Base-by-base conservation (phyloP, 306 rosid genomes). In the Benincasa hispida region DNA sequence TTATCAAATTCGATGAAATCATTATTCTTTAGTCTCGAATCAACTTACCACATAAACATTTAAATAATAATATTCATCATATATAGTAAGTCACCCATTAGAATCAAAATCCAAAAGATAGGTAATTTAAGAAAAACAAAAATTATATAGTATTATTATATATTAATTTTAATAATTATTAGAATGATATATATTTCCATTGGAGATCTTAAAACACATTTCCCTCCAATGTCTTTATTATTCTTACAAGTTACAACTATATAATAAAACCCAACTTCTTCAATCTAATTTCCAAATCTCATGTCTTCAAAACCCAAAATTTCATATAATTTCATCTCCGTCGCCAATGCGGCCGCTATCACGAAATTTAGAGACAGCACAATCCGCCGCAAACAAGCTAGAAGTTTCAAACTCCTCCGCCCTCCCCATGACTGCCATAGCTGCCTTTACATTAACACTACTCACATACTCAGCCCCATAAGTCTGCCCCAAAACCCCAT, bases 401-500 rank as follows among this genome's bases (percentile, higher is more conserved):
- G 97, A 77, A 19, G 91, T 84, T 60, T 74, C 61, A 39, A 85
- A 89, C 25, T 84, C 81, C n/a, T 55, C 79, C 9, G 47, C 85
- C 8, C 91, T 86, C 10, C 94, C 90, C 91, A 89, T 79, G 4
- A 88, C 79, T 1, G 91, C 80, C 94, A 89, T 91, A 18, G 73
- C 79, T 1, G 84, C 91, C n/a, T 76, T 82, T 18, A 86, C 63
- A 8, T 89, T 60, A 10, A 86, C 83, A 3, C 72, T 39, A 67
- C 90, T 89, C 78, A 59, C 80, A 18, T 91, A 86, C 11, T 73
- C 74, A 8, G 82, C 82, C 2, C 79, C 76, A n/a, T 91, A 91
- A 0, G 95, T 89, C 74, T 91, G 92, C 1, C 91, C 93, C 86
- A 91, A 81, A 19, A 88, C 86, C 0, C 95, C 90, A 39, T 83